phyloP scores from a whole-genome alignment of 345 rosid species.

The Hibiscus mutabilis region DNA sequence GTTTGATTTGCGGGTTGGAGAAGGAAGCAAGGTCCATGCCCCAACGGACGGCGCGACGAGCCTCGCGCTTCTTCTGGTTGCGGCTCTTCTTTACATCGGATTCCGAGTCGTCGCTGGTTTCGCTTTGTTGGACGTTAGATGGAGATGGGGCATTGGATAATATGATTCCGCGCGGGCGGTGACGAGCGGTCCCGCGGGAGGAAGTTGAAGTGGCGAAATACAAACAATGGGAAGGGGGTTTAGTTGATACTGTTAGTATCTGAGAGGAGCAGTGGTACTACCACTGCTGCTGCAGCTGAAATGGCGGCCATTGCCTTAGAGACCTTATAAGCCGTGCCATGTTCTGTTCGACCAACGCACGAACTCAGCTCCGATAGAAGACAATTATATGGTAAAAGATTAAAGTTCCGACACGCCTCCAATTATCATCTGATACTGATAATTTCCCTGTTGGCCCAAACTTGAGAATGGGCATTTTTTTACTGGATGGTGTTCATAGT shows the following conservation, averaged over 20 bases:
- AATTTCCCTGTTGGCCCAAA: background rate
- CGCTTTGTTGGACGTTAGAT: constrained; percentile 22
- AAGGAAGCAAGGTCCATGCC: constrained; percentile 77
- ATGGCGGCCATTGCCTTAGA: constrained; percentile 27
- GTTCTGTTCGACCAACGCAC: too few species aligned
- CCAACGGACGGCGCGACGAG: constrained; percentile 79
- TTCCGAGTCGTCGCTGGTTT: constrained; percentile 34
- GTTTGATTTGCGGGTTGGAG: constrained; percentile 59
- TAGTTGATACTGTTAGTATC: constrained; percentile 11
- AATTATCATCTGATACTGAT: background rate
- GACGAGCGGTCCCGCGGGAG: constrained; percentile 26
- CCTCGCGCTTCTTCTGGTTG: constrained; percentile 85
- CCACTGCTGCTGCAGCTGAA: constrained; percentile 16
- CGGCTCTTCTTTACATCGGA: constrained; percentile 52
- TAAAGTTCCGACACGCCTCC: background rate
- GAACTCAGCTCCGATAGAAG: background rate
- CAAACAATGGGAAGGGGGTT: constrained; percentile 6
- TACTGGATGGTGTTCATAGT: background rate
- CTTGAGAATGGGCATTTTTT: background rate
- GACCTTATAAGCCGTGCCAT: constrained; percentile 54
- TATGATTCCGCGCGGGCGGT: constrained; percentile 27
- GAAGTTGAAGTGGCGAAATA: constrained; percentile 21
- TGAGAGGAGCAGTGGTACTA: constrained; percentile 14
- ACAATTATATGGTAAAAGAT: background rate
- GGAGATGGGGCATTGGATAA: constrained; percentile 22